phyloP scores from a whole-genome alignment of 1,139 yeast genomes.

The Yamadazyma dushanensis region DNA sequence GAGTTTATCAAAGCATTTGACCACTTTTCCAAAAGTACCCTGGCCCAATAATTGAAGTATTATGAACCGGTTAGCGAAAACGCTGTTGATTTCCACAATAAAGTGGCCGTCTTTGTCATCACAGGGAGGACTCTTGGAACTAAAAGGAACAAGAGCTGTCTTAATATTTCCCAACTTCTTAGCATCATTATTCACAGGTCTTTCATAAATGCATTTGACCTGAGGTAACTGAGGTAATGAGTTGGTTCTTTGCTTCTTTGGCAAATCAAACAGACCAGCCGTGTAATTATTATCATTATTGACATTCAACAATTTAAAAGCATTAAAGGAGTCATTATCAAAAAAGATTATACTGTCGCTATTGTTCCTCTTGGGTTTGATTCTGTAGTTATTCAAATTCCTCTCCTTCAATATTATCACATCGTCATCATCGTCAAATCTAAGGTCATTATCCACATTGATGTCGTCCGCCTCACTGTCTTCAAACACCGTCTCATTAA shows the following conservation, averaged over 20 bases:
- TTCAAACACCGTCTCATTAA: slow-evolving; percentile 13
- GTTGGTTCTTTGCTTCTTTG: slow-evolving; percentile 62
- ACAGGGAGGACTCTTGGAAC: slow-evolving; percentile 45
- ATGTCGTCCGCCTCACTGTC: slow-evolving; percentile 8
- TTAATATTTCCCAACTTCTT: slow-evolving; percentile 43
- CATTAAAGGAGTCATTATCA: slow-evolving; percentile 43
- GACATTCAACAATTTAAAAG: slow-evolving; percentile 46
- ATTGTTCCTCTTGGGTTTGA: slow-evolving; percentile 32
- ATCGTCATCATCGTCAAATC: slow-evolving; percentile 27
- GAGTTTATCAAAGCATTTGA: slow-evolving; percentile 63
- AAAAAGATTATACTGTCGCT: slow-evolving; percentile 39
- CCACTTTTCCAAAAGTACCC: slow-evolving; percentile 97
- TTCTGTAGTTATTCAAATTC: slow-evolving; percentile 21
- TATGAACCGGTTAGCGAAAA: slow-evolving; percentile 66
- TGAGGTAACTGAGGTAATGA: slow-evolving; percentile 73
- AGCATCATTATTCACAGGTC: slow-evolving; percentile 33
- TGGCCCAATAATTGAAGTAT: slow-evolving; percentile 80
- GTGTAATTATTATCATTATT: slow-evolving; percentile 14
- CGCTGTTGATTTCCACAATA: slow-evolving; percentile 58
- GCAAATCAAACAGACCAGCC: slow-evolving; percentile 10
- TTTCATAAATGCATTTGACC: slow-evolving; percentile 44
- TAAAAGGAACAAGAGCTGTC: slow-evolving; percentile 42
- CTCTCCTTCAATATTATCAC: slow-evolving; percentile 38
- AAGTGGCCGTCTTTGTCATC: slow-evolving; percentile 87
- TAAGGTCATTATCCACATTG: slow-evolving; percentile 24